Conservation (phyloP, 176 grass and related monocot species). For the Olyra latifolia region DNA sequence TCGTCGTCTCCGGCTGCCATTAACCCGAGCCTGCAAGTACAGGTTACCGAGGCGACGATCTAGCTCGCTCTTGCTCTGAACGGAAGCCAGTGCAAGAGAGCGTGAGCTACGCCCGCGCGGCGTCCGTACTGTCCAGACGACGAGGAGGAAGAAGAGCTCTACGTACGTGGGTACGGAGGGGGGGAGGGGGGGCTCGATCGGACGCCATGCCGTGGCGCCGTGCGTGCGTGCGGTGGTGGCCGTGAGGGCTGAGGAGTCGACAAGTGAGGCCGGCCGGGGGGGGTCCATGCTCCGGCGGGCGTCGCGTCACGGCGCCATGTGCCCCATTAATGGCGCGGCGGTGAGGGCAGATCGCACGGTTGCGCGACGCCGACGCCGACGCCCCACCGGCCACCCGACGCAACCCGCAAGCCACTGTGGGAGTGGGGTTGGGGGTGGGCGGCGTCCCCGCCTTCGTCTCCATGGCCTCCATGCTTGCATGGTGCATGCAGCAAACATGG, state of each 20-base stretch:
- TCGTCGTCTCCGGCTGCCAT: too few relatives aligned
- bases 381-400: not conserved
- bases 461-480: not conserved
- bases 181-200: too few relatives aligned
- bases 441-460: not conserved
- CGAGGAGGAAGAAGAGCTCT: not conserved
- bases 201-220: too few relatives aligned
- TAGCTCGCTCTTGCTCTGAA: too few relatives aligned
- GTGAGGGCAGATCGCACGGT: not conserved
- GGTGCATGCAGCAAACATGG: too few relatives aligned
- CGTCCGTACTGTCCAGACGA: not conserved
- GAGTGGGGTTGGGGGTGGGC: not conserved
- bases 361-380: not conserved
- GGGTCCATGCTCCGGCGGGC: not conserved
- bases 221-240: too few relatives aligned
- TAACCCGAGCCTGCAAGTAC: too few relatives aligned
- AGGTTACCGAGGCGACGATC: too few relatives aligned
- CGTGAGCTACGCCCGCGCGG: not conserved
- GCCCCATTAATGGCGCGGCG: conserved; percentile 44
- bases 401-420: not conserved
- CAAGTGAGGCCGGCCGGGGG: too few relatives aligned
- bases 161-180: too few relatives aligned
- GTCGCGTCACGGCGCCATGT: conserved; percentile 32
- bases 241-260: too few relatives aligned
- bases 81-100: too few relatives aligned